phyloP scores from a whole-genome alignment of 2,329 filamentous ascomycete species.

The Fusarium denticulatum region DNA sequence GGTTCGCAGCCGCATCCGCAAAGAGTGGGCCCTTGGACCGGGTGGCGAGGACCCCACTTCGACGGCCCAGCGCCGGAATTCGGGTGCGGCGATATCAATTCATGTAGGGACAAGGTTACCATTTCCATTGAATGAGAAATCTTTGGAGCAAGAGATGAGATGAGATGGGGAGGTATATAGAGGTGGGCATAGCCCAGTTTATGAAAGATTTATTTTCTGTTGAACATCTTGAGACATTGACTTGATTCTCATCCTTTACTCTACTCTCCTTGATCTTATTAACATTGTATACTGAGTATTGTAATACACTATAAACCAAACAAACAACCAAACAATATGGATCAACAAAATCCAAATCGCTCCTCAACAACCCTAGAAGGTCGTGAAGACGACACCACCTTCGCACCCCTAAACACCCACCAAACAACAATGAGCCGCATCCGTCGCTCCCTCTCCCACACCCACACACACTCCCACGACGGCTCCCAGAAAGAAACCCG shows the following conservation, averaged over 20 bases:
- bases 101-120: background rate
- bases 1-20: conserved; percentile 28
- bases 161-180: conserved; percentile 28
- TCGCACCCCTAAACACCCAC: conserved; percentile 39
- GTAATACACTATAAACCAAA: background rate
- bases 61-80: conserved; percentile 32
- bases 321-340: conserved; percentile 12
- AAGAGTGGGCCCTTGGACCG: background rate
- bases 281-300: background rate
- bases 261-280: background rate
- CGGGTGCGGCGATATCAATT: conserved; percentile 20
- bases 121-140: background rate
- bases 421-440: conserved; percentile 25
- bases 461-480: conserved; percentile 11
- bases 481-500: conserved; percentile 47
- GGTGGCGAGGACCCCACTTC: conserved; percentile 5
- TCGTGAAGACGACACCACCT: conserved; percentile 24
- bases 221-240: conserved; percentile 22
- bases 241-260: conserved; percentile 10
- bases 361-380: conserved; percentile 34
- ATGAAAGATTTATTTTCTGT: background rate
- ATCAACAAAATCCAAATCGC: conserved; percentile 21
- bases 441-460: conserved; percentile 39
- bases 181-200: conserved; percentile 13
- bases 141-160: background rate